phyloP scores from a whole-genome alignment of 192 early-diverging fungal genomes.

The Geranomyces variabilis region DNA sequence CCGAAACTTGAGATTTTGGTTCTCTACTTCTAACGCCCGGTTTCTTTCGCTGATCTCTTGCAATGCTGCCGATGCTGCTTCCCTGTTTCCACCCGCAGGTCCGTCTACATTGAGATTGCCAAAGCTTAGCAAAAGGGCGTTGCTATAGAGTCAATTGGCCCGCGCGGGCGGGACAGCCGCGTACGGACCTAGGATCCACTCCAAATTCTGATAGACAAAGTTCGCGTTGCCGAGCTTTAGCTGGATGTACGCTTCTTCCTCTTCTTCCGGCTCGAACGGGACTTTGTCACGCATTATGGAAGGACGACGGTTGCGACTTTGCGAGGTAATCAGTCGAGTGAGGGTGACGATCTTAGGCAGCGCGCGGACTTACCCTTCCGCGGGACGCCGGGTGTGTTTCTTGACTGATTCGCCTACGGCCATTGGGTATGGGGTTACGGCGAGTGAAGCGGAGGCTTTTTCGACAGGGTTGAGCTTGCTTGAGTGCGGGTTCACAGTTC shows the following conservation, averaged over 20 bases:
- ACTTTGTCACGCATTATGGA: background rate
- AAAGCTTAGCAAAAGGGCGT: background rate
- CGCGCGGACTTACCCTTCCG: background rate
- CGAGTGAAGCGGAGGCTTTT: too few species aligned
- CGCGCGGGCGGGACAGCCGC: background rate
- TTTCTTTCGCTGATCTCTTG: slow-evolving; percentile 39
- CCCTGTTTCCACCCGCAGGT: background rate
- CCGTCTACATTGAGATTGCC: slow-evolving; percentile 3
- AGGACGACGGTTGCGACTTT: background rate
- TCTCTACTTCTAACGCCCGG: slow-evolving; percentile 42
- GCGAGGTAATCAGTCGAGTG: background rate
- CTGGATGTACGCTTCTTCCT: background rate
- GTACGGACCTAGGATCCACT: slow-evolving; percentile 32
- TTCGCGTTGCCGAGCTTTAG: slow-evolving; percentile 12
- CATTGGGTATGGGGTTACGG: background rate
- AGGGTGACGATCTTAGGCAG: background rate
- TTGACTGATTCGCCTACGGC: background rate
- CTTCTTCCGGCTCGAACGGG: slow-evolving; percentile 8
- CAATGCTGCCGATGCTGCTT: slow-evolving; percentile 2
- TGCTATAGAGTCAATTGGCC: background rate
- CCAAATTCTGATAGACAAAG: slow-evolving; percentile 17
- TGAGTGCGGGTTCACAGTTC: too few species aligned
- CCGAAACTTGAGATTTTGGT: slow-evolving; percentile 44
- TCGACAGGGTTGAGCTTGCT: too few species aligned
- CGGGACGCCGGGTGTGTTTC: background rate